phyloP scores from a whole-genome alignment of 2,329 filamentous ascomycete species.

The Colletotrichum sansevieriae region DNA sequence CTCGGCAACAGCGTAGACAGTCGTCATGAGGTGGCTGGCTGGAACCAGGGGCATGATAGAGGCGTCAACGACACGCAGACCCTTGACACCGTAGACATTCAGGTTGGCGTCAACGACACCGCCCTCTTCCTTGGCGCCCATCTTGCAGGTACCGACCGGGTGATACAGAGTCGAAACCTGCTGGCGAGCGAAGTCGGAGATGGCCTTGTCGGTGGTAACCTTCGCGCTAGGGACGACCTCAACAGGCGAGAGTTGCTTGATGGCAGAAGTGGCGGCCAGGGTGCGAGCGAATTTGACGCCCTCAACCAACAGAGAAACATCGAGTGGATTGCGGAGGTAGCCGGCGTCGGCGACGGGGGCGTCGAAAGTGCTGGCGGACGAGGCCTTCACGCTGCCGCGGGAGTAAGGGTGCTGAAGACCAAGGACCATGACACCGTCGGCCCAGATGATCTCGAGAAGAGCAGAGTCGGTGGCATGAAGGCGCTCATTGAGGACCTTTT shows the following conservation, averaged over 20 bases:
- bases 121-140: conserved; percentile 48
- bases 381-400: conserved; percentile 55
- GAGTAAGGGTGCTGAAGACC: conserved; percentile 55
- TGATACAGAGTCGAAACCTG: conserved; percentile 47
- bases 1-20: conserved; percentile 54
- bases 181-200: conserved; percentile 32
- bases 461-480: conserved; percentile 46
- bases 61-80: conserved; percentile 48
- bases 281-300: conserved; percentile 52
- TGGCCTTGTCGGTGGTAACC: conserved; percentile 32
- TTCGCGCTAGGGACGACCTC: conserved; percentile 38
- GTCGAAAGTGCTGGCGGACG: conserved; percentile 50
- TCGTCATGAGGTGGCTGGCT: conserved; percentile 50
- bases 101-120: conserved; percentile 51
- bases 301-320: conserved; percentile 49
- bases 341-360: conserved; percentile 55
- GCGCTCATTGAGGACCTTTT: conserved; percentile 49
- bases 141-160: conserved; percentile 53
- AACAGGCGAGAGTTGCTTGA: conserved; percentile 23
- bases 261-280: conserved; percentile 42
- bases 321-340: conserved; percentile 54
- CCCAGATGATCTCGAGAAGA: conserved; percentile 51
- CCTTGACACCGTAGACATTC: conserved; percentile 48
- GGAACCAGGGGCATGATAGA: conserved; percentile 49
- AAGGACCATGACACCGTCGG: conserved; percentile 47